Percentiles rank a stretch among this genome's conserved stretches.
Evolutionary conservation across 106 monocot genomes (phyloP).

Genomic region (Platanthera zijinensis): DNA sequence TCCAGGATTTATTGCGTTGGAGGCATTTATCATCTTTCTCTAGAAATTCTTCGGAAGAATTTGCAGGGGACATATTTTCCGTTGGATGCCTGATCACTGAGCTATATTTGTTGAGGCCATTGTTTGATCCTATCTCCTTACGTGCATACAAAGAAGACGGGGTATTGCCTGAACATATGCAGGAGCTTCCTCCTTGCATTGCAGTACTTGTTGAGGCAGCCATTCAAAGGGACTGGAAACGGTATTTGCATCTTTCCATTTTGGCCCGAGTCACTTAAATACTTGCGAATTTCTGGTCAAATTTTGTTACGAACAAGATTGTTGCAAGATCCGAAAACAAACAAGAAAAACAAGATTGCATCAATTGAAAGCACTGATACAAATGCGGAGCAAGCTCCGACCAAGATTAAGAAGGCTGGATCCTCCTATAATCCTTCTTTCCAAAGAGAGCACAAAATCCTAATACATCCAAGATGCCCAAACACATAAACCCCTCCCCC

Average conservation of each 20-base stretch:
- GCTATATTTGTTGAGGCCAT: conserved; percentile 67
- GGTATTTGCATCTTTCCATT: conserved; percentile 25
- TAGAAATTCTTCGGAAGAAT: conserved; percentile 31
- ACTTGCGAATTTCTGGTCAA: background rate
- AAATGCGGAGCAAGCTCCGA: too few species aligned
- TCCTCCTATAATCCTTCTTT: too few species aligned
- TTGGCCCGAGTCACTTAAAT: too few species aligned
- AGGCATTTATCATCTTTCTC: conserved; percentile 36
- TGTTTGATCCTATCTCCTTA: conserved; percentile 76
- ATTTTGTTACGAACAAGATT: too few species aligned
- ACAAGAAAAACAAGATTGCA: too few species aligned
- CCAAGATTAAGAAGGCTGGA: too few species aligned
- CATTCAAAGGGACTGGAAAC: conserved; percentile 74
- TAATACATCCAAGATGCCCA: too few species aligned
- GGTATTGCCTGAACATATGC: conserved; percentile 37
- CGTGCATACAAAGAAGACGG: conserved; percentile 60
- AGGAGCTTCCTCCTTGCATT: conserved; percentile 73
- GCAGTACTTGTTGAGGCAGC: conserved; percentile 67
- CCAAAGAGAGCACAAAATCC: too few species aligned
- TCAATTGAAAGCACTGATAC: too few species aligned
- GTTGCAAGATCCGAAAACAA: too few species aligned
- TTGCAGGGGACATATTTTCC: conserved; percentile 77
- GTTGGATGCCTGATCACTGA: conserved; percentile 85
- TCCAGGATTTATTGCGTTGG: conserved; percentile 67
- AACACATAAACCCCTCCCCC: too few species aligned